Evolutionary conservation across 2,329 filamentous ascomycete species (phyloP), one percentile per base, ranked within the genome.

Genomic region (Ophiostoma novo-ulmi): DNA sequence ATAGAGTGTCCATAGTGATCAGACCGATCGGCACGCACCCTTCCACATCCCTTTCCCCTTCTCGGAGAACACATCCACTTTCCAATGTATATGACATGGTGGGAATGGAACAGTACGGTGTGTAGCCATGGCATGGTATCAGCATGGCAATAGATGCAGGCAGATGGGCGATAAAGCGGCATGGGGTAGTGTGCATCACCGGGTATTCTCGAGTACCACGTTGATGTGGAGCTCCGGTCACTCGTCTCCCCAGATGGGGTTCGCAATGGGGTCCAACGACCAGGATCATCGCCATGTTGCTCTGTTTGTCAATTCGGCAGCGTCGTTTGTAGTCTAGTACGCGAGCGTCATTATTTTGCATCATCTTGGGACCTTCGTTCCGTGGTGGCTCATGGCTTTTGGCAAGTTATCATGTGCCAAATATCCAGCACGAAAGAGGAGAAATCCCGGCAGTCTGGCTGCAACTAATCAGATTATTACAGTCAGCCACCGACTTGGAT

Each of bases 201-300:
- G 52, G 52, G 52, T 58, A 58, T 58, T 26, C 22, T 58, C 52
- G n/a, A 58, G 10, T 58, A 58, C 52, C 52, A 58, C 52, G n/a
- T 14, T 58, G n/a, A 58, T 26, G n/a, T 26, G 20, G 14, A 44
- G 3, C 5, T 44, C 14, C 39, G 1, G 39, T n/a, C n/a, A 31
- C n/a, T 17, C 52, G 26, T 58, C 8, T 48, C 39, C 13, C 44
- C 44, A 48, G 44, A 14, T 48, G 44, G 44, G 44, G 44, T 20
- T 14, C 17, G 52, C 31, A 17, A 26, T 26, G 52, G 17, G 52
- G 52, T 58, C n/a, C n/a, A 58, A 10, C 52, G 2, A n/a, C 22
- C 22, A 17, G 8, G n/a, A 11, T 58, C n/a, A 58, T 58, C 22
- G 11, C 22, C n/a, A 22, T 14, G 7, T 6, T 58, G 52, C 52